A percentile compares a stretch with the other conserved stretches of the same genome.
These are phyloP conservation scores for Mycena alexandri DNA, from an alignment of 768 basidiomycete genomes.

Conservation along the genomic window DNA sequence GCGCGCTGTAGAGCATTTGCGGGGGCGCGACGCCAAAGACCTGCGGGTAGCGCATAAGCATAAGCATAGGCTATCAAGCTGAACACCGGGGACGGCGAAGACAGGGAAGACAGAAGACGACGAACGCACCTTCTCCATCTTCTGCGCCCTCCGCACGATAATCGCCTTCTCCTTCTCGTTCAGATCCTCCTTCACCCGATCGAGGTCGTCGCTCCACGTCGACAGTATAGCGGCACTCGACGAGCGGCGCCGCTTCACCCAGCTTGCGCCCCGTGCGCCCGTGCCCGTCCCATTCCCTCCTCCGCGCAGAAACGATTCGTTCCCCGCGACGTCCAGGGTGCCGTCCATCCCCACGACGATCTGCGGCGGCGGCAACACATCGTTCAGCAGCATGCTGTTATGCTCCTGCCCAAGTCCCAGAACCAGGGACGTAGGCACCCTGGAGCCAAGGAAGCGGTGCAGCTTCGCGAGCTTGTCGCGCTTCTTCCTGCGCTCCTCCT, in stretches of 20 bases:
- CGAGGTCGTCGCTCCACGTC: slow-evolving; percentile 68
- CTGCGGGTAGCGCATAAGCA: slow-evolving; percentile 52
- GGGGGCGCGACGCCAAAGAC: slow-evolving; percentile 88
- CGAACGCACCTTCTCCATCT: slow-evolving; percentile 86
- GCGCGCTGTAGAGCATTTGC: slow-evolving; percentile 81
- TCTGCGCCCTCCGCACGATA: slow-evolving; percentile 83
- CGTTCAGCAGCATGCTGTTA: too few relatives aligned
- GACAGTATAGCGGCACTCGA: slow-evolving; percentile 64
- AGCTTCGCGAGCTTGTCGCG: slow-evolving; percentile 84
- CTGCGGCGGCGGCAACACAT: slow-evolving; percentile 38
- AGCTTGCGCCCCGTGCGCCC: slow-evolving; percentile 40
- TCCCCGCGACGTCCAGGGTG: slow-evolving; percentile 41
- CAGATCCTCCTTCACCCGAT: slow-evolving; percentile 78
- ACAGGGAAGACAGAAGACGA: neutral
- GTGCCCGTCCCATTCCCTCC: slow-evolving; percentile 43
- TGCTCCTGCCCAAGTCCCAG: slow-evolving; percentile 54
- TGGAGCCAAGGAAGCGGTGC: slow-evolving; percentile 88
- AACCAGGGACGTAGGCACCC: slow-evolving; percentile 78
- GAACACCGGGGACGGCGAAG: too few relatives aligned
- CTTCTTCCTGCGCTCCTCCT: slow-evolving; percentile 75
- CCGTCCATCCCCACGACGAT: slow-evolving; percentile 48
- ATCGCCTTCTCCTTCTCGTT: slow-evolving; percentile 81
- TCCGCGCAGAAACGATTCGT: slow-evolving; percentile 37
- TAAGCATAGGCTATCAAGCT: neutral
- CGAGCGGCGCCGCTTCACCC: slow-evolving; percentile 66